phyloP scores from a whole-genome alignment of 208 protist genomes.

The Leishmania gerbilli region DNA sequence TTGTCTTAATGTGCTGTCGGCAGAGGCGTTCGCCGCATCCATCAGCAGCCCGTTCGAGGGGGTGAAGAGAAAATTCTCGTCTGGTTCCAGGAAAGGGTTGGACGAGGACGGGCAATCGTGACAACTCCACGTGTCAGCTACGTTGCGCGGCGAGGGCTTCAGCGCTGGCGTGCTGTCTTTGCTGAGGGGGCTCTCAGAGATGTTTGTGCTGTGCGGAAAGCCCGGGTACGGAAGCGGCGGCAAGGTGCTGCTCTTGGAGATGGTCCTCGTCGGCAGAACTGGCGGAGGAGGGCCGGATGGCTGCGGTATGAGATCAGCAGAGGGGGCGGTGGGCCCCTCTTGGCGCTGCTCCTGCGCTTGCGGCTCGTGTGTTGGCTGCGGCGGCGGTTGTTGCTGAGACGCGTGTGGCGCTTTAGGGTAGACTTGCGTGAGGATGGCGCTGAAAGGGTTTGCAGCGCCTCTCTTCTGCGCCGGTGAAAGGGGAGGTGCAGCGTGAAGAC shows the following conservation, averaged over 20 bases:
- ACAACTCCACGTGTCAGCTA: neutral
- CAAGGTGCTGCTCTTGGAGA: neutral
- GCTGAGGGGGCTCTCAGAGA: neutral
- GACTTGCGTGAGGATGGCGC: neutral
- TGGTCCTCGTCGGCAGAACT: neutral
- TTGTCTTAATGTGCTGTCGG: neutral
- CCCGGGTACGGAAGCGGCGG: neutral
- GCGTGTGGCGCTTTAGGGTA: neutral
- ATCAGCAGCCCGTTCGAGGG: neutral
- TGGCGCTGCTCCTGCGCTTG: conserved; percentile 2
- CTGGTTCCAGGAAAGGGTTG: conserved; percentile 19
- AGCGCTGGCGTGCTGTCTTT: neutral
- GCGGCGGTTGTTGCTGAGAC: neutral
- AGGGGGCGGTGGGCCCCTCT: neutral
- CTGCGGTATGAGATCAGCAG: neutral
- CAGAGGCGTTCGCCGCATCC: neutral
- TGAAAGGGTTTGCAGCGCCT: conserved; percentile 11
- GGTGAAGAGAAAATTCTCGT: neutral
- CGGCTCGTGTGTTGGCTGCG: conserved; percentile 8
- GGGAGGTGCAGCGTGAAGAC: neutral
- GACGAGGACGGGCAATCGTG: conserved; percentile 3
- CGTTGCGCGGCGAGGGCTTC: neutral
- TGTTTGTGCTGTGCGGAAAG: neutral
- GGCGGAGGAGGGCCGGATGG: neutral
- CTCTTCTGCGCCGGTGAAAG: neutral